These are phyloP conservation scores for Obelidium mucronatum DNA, from an alignment of 192 early-diverging fungal genomes.

Conservation along the genomic window DNA sequence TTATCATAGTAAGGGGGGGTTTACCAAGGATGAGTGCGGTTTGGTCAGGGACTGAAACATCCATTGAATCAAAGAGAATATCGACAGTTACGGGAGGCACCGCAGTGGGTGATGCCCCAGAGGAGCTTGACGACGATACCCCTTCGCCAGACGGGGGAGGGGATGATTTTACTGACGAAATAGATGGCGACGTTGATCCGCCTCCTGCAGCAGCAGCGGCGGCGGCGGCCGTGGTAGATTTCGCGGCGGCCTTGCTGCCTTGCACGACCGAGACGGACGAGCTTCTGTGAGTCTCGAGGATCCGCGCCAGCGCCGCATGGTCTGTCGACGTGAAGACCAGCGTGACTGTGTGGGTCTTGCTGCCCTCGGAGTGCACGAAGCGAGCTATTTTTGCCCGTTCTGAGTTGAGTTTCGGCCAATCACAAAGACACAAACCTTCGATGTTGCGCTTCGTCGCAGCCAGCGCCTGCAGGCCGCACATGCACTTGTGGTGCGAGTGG, in stretches of 20 bases:
- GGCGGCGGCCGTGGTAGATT: neutral
- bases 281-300: neutral
- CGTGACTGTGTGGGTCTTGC: neutral
- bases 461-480: conserved; percentile 16
- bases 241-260: neutral
- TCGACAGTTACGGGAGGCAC: too few species aligned
- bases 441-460: conserved; percentile 3
- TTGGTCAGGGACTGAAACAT: neutral
- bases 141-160: neutral
- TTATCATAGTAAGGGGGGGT: too few species aligned
- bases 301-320: neutral
- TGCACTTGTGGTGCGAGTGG: conserved; percentile 26
- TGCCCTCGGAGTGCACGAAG: neutral
- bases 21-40: neutral
- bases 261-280: neutral
- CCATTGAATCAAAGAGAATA: neutral
- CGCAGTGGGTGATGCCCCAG: neutral
- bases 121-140: neutral
- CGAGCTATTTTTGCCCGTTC: neutral
- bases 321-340: conserved; percentile 9
- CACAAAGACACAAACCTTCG: neutral
- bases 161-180: neutral
- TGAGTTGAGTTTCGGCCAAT: neutral
- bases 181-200: neutral
- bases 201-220: neutral